phyloP scores from a whole-genome alignment of 208 protist genomes.

The Herpetomonas tarakana region DNA sequence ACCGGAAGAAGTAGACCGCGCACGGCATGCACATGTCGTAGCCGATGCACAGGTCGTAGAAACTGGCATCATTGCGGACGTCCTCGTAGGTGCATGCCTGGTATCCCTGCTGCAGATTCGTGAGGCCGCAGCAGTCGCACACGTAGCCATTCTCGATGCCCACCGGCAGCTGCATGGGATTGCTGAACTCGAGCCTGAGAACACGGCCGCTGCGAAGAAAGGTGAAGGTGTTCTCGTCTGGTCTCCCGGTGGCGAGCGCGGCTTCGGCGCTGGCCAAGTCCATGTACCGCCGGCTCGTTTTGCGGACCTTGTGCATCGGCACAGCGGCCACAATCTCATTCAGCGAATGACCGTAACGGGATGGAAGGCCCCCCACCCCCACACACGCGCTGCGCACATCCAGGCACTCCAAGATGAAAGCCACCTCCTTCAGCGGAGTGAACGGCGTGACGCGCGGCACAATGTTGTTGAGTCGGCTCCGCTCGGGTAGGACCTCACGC shows the following conservation, averaged over 20 bases:
- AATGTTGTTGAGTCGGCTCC: background rate
- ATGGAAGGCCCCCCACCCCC: background rate
- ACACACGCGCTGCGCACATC: background rate
- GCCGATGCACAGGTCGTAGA: conserved; percentile 2
- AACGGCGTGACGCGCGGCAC: background rate
- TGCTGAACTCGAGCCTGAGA: background rate
- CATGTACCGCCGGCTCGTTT: background rate
- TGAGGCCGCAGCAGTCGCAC: conserved; percentile 3
- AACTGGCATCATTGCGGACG: background rate
- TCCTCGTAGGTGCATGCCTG: conserved; percentile 2
- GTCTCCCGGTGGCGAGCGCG: background rate
- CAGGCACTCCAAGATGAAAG: background rate
- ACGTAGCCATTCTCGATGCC: background rate
- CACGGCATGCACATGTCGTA: conserved; percentile 4
- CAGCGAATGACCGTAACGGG: background rate
- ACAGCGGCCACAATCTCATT: background rate
- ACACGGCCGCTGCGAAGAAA: background rate
- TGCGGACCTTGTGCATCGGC: background rate
- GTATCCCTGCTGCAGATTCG: background rate
- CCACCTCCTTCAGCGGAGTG: conserved; percentile 1
- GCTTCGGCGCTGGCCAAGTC: background rate
- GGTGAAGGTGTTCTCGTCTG: background rate
- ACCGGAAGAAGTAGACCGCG: conserved; percentile 6
- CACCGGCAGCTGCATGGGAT: background rate
- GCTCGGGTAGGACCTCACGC: background rate